Evolutionary conservation across 768 basidiomycete species (phyloP).

Genomic region (Pleurotus platypus): DNA sequence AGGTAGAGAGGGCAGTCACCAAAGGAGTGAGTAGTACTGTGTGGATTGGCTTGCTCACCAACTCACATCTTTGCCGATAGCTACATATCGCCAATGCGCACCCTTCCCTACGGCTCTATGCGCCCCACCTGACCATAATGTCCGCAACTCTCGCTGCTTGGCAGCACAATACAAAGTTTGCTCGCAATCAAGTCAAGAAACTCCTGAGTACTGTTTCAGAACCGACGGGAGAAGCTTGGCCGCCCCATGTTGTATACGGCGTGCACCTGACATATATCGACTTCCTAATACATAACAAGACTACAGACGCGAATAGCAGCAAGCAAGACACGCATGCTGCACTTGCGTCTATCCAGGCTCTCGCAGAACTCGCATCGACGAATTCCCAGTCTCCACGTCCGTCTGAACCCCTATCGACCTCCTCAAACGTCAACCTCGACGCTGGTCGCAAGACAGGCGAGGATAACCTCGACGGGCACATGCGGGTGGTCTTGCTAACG

Average conservation of each 20-base stretch:
- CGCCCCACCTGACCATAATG: conserved; percentile 55
- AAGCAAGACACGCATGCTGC: conserved; percentile 14
- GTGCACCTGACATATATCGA: conserved; percentile 56
- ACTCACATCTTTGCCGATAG: conserved; percentile 36
- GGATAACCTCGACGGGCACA: conserved; percentile 24
- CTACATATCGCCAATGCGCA: conserved; percentile 31
- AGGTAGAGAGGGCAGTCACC: conserved; percentile 62
- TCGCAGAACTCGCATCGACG: conserved; percentile 20
- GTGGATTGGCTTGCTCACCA: conserved; percentile 33
- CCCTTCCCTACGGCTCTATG: conserved; percentile 60
- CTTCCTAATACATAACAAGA: conserved; percentile 26
- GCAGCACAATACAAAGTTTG: conserved; percentile 56
- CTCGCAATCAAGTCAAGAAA: conserved; percentile 55
- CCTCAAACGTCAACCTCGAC: conserved; percentile 8
- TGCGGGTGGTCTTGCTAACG: conserved; percentile 43
- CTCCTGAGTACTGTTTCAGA: conserved; percentile 44
- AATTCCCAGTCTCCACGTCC: conserved; percentile 7
- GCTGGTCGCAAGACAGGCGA: neutral
- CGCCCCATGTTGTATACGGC: conserved; percentile 49
- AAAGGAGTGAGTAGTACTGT: conserved; percentile 54
- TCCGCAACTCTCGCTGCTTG: conserved; percentile 54
- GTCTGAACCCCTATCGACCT: conserved; percentile 3
- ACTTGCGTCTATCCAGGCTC: conserved; percentile 29
- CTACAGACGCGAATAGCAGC: conserved; percentile 10
- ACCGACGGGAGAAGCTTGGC: conserved; percentile 27